Base-by-base conservation (phyloP, 1,139 yeast species). In the Protomyces pachydermus region DNA sequence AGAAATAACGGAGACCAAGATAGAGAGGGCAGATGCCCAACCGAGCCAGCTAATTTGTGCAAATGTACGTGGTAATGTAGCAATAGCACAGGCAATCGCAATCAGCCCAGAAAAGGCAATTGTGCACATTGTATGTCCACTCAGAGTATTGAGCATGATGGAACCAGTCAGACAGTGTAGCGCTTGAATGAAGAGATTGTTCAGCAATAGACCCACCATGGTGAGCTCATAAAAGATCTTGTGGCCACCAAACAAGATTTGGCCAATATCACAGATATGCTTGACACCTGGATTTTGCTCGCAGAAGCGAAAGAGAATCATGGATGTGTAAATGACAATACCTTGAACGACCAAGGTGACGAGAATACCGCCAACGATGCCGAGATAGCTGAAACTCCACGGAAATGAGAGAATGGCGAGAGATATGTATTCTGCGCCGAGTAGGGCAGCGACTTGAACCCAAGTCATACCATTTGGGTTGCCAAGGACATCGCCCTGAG, bases 401-500 rank as follows among this genome's bases (percentile, higher is more conserved):
- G 87, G 87, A 71, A 84, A 84, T 20, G 85, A 81, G 82, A 84
- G 79, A 66, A 83, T 82, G 10, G 87, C 87, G 67, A 84, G 75
- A 69, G 86, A 83, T 46, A 83, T 82, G 72, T 84, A 84, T 71
- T 84, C 87, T 3, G 85, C 81, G 67, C 83, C 81, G 62, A 84
- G 74, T 53, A 84, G 76, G 5, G 84, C 85, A 0, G 86, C 83
- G 0, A 86, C 82, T 68, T 78, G 80, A 67, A 79, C 81, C 85
- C 86, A 82, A 35, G 85, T 46, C 62, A 58, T 58, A 20, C 62
- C 62, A n/a, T 58, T 39, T 4, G 62, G 62, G 34, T 58, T 58
- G 2, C 62, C 62, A 23, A 58, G 45, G 42, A 58, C 62, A 6
- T 58, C 62, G 35, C 56, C 62, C 32, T 56, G 56, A 25, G 53